phyloP scores from a whole-genome alignment of 306 rosid species.

The Pterocarpus macrocarpus region DNA sequence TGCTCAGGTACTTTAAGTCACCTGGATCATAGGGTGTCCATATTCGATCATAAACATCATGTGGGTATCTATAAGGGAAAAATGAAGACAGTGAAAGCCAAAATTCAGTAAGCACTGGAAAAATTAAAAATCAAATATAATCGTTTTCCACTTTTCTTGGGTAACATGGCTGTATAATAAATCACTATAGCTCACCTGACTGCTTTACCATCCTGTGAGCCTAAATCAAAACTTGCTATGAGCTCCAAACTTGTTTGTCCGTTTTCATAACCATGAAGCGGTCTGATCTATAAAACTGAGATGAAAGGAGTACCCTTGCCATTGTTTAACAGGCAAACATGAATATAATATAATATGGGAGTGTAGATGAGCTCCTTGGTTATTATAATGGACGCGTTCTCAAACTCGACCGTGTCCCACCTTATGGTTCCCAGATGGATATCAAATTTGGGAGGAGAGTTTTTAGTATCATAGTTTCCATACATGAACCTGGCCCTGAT shows the following conservation, averaged over 20 bases:
- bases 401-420: slow-evolving; percentile 48
- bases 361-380: slow-evolving; percentile 52
- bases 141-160: no score
- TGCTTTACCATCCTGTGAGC: slow-evolving; percentile 28
- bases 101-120: no score
- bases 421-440: slow-evolving; percentile 47
- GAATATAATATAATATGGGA: slow-evolving; percentile 47
- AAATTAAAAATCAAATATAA: no score
- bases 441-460: slow-evolving; percentile 50
- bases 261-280: not conserved
- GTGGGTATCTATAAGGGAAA: slow-evolving; percentile 46
- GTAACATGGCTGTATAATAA: no score
- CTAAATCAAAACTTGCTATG: slow-evolving; percentile 42
- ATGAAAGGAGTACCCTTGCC: slow-evolving; percentile 56
- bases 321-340: slow-evolving; percentile 52
- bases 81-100: not conserved
- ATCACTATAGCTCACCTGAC: slow-evolving; percentile 39
- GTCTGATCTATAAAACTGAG: slow-evolving; percentile 55
- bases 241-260: slow-evolving; percentile 5
- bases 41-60: slow-evolving; percentile 53
- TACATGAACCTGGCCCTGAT: slow-evolving; percentile 51
- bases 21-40: slow-evolving; percentile 45
- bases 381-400: slow-evolving; percentile 38
- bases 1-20: not conserved
- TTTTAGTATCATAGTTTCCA: slow-evolving; percentile 50